Conservation (phyloP, 768 basidiomycete species). For the Rhodosporidiobolus odoratus region DNA sequence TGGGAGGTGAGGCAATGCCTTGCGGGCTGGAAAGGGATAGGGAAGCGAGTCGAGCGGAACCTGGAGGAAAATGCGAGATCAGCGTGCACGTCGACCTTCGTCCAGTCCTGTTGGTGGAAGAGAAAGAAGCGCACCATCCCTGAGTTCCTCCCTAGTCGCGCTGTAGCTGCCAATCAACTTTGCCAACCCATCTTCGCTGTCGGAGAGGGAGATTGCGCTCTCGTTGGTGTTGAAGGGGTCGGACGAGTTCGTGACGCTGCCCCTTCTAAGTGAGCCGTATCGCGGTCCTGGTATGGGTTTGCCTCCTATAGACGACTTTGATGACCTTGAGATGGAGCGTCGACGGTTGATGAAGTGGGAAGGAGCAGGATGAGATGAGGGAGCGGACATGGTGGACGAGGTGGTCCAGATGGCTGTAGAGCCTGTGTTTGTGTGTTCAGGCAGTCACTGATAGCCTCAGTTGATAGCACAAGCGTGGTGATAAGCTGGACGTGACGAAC, state of each 20-base stretch:
- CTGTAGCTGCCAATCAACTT: constrained; percentile 31
- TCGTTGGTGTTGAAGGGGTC: neutral
- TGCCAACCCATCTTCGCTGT: constrained; percentile 1
- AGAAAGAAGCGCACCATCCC: constrained; percentile 24
- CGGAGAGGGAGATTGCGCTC: no score
- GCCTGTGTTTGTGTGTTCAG: no score
- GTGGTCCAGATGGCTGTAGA: no score
- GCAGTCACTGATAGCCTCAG: no score
- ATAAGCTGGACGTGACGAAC: no score
- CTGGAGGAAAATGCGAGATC: constrained; percentile 4
- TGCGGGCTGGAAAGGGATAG: constrained; percentile 4
- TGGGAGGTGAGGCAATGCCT: neutral
- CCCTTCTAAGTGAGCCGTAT: constrained; percentile 1
- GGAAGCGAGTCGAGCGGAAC: constrained; percentile 32
- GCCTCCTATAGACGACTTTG: constrained; percentile 22
- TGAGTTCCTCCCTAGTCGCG: constrained; percentile 30
- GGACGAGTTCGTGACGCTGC: neutral
- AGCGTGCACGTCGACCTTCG: neutral
- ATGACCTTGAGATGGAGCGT: constrained; percentile 10
- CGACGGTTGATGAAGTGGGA: neutral
- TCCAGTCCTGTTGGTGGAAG: neutral
- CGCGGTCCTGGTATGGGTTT: constrained; percentile 12
- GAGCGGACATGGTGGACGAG: neutral
- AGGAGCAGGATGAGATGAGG: neutral
- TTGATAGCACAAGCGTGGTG: no score